Conservation (phyloP, 768 basidiomycete genomes). For the Psilocybe azurescens region DNA sequence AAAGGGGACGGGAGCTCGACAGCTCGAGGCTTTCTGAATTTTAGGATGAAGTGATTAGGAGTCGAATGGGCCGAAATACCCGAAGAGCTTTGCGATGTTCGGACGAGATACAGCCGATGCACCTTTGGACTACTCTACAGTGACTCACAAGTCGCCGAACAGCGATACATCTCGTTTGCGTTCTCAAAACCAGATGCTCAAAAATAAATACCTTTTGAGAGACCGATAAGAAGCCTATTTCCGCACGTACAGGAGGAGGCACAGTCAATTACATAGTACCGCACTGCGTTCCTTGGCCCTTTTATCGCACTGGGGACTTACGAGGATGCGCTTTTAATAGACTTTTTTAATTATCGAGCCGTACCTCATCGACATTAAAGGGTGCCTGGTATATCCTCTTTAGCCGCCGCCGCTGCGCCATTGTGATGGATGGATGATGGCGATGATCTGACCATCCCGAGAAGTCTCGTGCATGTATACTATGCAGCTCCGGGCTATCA, state of each 20-base stretch:
- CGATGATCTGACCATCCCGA: not conserved
- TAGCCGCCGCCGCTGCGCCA: not conserved
- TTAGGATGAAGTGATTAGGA: no score
- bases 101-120: no score
- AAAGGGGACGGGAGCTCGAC: no score
- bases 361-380: slow-evolving; percentile 10
- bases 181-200: no score
- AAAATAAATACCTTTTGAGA: not conserved
- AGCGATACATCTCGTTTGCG: no score
- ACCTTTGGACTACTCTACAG: no score
- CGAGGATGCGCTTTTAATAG: slow-evolving; percentile 5
- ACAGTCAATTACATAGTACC: not conserved
- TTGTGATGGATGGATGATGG: not conserved
- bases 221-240: not conserved
- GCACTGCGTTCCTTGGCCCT: not conserved
- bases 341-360: slow-evolving; percentile 12
- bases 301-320: not conserved
- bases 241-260: not conserved
- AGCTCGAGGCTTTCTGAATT: no score
- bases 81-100: no score
- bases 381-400: slow-evolving; percentile 1
- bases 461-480: not conserved
- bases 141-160: no score
- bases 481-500: not conserved
- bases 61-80: no score